These are phyloP conservation scores for Rutstroemia sp. DNA, from an alignment of 2,329 filamentous ascomycete species.

Conservation along the genomic window DNA sequence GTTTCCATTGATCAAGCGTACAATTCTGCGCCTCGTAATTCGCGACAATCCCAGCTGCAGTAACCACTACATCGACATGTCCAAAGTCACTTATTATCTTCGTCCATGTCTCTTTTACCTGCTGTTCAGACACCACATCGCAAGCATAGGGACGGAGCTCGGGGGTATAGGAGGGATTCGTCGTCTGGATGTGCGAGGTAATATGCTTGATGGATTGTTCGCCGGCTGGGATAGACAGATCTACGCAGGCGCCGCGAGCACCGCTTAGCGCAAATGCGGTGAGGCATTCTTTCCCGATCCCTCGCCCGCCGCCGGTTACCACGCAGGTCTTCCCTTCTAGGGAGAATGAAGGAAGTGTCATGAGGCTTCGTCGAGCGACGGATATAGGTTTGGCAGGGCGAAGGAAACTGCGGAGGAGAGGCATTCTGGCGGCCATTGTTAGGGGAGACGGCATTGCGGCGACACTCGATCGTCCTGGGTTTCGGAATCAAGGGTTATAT, in stretches of 20 bases:
- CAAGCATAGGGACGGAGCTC: slow-evolving; percentile 33
- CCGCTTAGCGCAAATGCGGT: slow-evolving; percentile 29
- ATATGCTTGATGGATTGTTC: slow-evolving; percentile 27
- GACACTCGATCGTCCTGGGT: too few species aligned
- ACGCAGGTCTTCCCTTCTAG: slow-evolving; percentile 37
- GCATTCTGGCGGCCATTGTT: background rate
- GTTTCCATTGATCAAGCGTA: slow-evolving; percentile 28
- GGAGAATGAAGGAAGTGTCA: slow-evolving; percentile 33
- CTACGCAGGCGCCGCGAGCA: slow-evolving; percentile 22
- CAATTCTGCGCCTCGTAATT: slow-evolving; percentile 30
- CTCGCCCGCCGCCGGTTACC: slow-evolving; percentile 45
- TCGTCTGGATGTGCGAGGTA: slow-evolving; percentile 22
- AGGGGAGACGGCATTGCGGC: background rate
- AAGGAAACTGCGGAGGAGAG: background rate
- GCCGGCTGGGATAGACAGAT: slow-evolving; percentile 14
- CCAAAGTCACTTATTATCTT: slow-evolving; percentile 32
- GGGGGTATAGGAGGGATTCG: slow-evolving; percentile 17
- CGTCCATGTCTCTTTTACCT: slow-evolving; percentile 31
- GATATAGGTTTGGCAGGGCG: background rate
- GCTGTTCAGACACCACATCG: slow-evolving; percentile 32
- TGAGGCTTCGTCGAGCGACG: slow-evolving; percentile 12
- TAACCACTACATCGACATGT: slow-evolving; percentile 33
- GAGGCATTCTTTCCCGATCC: slow-evolving; percentile 43
- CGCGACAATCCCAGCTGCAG: slow-evolving; percentile 34
- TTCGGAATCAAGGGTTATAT: too few species aligned